phyloP scores from a whole-genome alignment of 208 protist genomes.

The Blechomonas ayalai region DNA sequence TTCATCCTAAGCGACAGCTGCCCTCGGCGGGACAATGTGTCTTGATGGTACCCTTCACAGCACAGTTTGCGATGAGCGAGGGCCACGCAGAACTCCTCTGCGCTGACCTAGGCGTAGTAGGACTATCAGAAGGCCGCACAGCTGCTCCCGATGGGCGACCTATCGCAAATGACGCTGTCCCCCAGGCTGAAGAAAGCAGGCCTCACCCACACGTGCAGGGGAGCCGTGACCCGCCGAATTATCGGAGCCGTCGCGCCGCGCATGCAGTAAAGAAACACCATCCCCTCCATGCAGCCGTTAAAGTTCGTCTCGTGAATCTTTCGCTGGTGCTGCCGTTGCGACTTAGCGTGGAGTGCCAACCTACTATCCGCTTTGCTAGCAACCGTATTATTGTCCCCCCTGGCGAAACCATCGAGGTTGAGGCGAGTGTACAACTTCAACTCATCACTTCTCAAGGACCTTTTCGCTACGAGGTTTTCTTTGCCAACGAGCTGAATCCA shows the following conservation, averaged over 20 bases:
- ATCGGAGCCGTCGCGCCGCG: too few species aligned
- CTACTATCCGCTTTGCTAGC: constrained; percentile 53
- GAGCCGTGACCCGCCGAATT: too few species aligned
- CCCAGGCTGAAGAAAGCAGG: too few species aligned
- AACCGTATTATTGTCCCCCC: constrained; percentile 54
- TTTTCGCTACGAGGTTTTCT: constrained; percentile 71
- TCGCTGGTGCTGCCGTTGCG: constrained; percentile 60
- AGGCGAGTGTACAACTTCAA: constrained; percentile 49
- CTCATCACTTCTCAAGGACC: constrained; percentile 61
- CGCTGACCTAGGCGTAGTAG: constrained; percentile 24
- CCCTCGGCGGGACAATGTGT: constrained; percentile 47
- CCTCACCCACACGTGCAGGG: background rate
- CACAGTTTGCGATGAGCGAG: constrained; percentile 58
- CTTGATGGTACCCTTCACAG: constrained; percentile 18
- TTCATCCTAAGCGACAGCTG: constrained; percentile 16
- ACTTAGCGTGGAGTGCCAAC: constrained; percentile 68
- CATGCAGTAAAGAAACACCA: too few species aligned
- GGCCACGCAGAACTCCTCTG: constrained; percentile 31
- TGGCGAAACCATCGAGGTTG: constrained; percentile 31
- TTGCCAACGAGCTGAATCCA: constrained; percentile 79
- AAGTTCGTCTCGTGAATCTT: constrained; percentile 53
- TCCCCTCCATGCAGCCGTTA: too few species aligned
- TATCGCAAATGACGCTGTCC: too few species aligned
- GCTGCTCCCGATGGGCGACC: too few species aligned
- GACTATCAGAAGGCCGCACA: constrained; percentile 1